Base-by-base conservation (phyloP, 352 stramenopile genomes). In the Globisporangium spiculum region DNA sequence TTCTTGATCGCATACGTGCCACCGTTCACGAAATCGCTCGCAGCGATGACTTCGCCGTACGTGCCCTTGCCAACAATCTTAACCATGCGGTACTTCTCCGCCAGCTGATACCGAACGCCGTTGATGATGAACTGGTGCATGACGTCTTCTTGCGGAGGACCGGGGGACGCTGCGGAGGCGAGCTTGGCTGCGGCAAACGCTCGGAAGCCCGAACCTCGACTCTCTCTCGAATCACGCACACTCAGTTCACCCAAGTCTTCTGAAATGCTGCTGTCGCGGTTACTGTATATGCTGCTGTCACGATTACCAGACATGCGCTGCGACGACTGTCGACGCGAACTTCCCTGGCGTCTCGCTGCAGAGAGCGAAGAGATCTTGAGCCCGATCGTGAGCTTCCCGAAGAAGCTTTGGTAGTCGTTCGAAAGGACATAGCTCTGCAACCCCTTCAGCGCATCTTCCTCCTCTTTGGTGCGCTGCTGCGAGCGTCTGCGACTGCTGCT, bases 91-190 rank as follows among this genome's bases (percentile, higher is more conserved):
- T 96, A 96, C 64, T 94, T 94, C 59, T 96, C 86, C 1, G 86
- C 81, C 20, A 96, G 67, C 61, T 93, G 86, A 69, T 93, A 96
- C n/a, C 86, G 88, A 60, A 93, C 84, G 50, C 88, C 86, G 55
- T 90, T 93, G 69, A 96, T 96, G 27, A 96, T 82, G 70, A 96
- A 94, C 76, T 96, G 86, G 66, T 96, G 88, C 84, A 96, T 92
- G n/a, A 90, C 72, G 22, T 91, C 80, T n/a, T 89, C 81, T 41
- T 72, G 71, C 32, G 68, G 58, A 61, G 67, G 78, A 54, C 79
- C 65, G 30, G 74, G 67, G 4, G 60, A 71, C 32, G 53, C 56
- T 22, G 76, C 60, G 20, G 71, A 60, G 32, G 63, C 68, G n/a
- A 77, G 63, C 22, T 55, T 66, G n/a, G 68, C 68, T 27, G 61